Base-by-base conservation (phyloP, 176 grass and related monocot species). In the Ensete ventricosum region DNA sequence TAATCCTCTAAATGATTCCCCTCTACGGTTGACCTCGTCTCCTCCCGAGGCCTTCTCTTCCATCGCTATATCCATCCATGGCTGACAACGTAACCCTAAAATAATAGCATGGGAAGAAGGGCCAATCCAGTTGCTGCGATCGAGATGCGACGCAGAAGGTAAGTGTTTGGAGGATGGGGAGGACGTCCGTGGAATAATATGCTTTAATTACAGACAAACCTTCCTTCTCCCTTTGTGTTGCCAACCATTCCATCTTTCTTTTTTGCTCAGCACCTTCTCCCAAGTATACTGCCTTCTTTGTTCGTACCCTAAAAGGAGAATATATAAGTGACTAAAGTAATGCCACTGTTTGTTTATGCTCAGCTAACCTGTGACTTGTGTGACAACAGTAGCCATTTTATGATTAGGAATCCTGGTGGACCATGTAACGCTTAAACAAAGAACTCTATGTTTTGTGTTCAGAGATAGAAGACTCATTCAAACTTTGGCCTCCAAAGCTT, bases 261-360 rank as follows among this genome's bases (percentile, higher is more conserved):
- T 74, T 29, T 27, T 55, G 3, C 9, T 14, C 14, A 48, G 67
- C 67, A 70, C 25, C 67, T 70, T 70, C 52, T 74, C 72, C 72
- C 13, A 74, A 74, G 72, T 74, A 74, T 74, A 34, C 52, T 43
- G 34, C 34, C 72, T 57, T 57, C 53, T 57, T 73, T 74, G 53
- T 74, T 74, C 34, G 53, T 10, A 55, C 55, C 48, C 68, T 52
- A 52, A 21, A 21, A 71, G 63, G 23, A 25, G 23, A 65, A 65
- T 65, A 65, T 65, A 27, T 9, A 26, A 26, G 63, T 65, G 22
- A 65, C 13, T 65, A 65, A 27, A 65, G 8, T 29, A 65, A 65
- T 65, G 9, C 34, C 34, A 43, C 34, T 43, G 34, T 43, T 43
- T 43, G 34, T 43, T 43, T 4, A 43, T 43, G 34, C 4, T 43